Evolutionary conservation across 768 basidiomycete genomes (phyloP), one percentile per base, ranked within the genome.

Genomic region (Lyophyllum shimeji): DNA sequence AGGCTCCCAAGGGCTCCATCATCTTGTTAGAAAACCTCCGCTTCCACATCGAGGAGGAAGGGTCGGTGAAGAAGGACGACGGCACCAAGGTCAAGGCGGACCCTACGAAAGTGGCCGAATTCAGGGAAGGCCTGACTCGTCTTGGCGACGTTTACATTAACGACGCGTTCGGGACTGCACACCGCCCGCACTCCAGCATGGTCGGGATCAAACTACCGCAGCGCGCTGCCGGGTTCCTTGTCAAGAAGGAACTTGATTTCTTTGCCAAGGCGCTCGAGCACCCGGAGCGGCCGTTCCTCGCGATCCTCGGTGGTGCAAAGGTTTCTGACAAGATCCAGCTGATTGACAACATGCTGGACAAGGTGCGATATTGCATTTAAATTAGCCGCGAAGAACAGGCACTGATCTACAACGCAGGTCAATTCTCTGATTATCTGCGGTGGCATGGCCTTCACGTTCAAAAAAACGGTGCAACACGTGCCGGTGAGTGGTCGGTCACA

Each of bases 371-470:
- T 50, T 27, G 18, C 12, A 39, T 48, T 47, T 21, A 9, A n/a
- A n/a, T n/a, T n/a, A n/a, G n/a, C n/a, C 39, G 27, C 11, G 9
- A 44, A 27, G 20, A 20, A 45, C 45, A 27, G 33, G 31, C 24
- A 50, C 56, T 29, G 50, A 23, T 37, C n/a, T 0, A 1, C 51
- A 46, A 46, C n/a, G n/a, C 59, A 94, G 91, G 96, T 98, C 74
- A 79, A 99, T 76, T 91, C 90, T 21, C 78, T 99, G 61, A 98
- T 99, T 70, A 91, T 99, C 63, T 90, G 93, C 60, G 96, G 96
- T 67, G 96, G 96, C 25, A 99, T 99, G 96, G 92, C 93, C 33
- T 99, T 97, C 77, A 99, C 96, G 55, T 99, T 99, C 83, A 94
- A 95, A 76, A 98, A 98, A 79, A 90, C 87, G 6, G 79, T 96